phyloP scores from a whole-genome alignment of 2,329 filamentous ascomycete genomes.

The Fusarium sp. region DNA sequence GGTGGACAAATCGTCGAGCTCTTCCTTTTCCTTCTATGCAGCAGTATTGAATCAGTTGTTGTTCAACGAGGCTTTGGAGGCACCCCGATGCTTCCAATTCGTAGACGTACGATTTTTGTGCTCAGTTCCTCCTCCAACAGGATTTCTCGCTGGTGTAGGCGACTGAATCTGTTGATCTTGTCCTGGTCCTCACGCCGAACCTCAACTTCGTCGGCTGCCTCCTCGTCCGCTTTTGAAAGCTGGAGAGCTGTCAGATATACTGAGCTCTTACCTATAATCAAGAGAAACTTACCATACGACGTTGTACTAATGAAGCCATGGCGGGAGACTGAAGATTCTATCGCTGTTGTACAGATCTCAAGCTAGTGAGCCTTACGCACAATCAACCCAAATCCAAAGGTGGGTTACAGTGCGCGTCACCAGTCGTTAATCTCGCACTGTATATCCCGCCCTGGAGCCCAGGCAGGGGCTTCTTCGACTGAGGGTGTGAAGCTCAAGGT shows the following conservation, averaged over 20 bases:
- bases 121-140: constrained; percentile 82
- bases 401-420: constrained; percentile 44
- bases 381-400: constrained; percentile 32
- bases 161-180: constrained; percentile 98
- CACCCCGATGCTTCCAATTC: no score
- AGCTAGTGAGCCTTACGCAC: constrained; percentile 22
- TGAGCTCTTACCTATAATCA: rapidly evolving
- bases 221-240: constrained; percentile 95
- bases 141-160: constrained; percentile 87
- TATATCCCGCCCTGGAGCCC: constrained; percentile 31
- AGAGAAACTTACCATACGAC: constrained; percentile 63
- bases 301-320: constrained; percentile 62
- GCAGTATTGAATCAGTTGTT: constrained; percentile 31
- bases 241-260: constrained; percentile 50
- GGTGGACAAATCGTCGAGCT: constrained; percentile 89
- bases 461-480: not conserved
- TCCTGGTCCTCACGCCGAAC: constrained; percentile 97
- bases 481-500: constrained; percentile 3
- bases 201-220: constrained; percentile 83
- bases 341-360: constrained; percentile 24
- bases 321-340: constrained; percentile 27
- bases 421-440: no score
- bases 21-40: constrained; percentile 94
- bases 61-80: not conserved
- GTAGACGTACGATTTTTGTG: constrained; percentile 75